phyloP scores from a whole-genome alignment of 176 grass and related monocot species.

The Aechmea fasciata region DNA sequence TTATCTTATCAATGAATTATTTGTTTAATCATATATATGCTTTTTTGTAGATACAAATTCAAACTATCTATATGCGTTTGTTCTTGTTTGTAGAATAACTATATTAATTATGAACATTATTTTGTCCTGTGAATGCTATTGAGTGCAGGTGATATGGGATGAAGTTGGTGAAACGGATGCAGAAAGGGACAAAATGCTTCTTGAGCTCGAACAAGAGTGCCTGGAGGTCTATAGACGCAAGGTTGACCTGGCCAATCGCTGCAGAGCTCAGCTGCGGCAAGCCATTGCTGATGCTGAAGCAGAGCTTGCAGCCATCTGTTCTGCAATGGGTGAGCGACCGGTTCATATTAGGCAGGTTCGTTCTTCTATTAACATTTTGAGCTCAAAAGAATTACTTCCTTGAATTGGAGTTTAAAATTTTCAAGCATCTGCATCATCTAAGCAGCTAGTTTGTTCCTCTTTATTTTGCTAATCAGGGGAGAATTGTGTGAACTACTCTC shows the following conservation, averaged over 20 bases:
- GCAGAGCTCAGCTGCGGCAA: slow-evolving; percentile 51
- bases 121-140: slow-evolving; percentile 1
- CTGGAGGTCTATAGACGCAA: slow-evolving; percentile 60
- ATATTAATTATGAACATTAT: not conserved
- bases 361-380: slow-evolving; percentile 4
- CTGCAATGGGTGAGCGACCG: slow-evolving; percentile 50
- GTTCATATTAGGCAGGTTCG: slow-evolving; percentile 50
- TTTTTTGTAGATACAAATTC: too few relatives aligned
- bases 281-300: slow-evolving; percentile 63
- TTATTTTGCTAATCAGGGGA: not conserved
- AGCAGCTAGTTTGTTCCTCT: not conserved
- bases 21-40: too few relatives aligned
- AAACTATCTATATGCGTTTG: too few relatives aligned
- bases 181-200: slow-evolving; percentile 48
- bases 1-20: too few relatives aligned
- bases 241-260: slow-evolving; percentile 52
- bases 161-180: slow-evolving; percentile 65
- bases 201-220: slow-evolving; percentile 70
- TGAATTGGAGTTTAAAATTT: not conserved
- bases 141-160: slow-evolving; percentile 63
- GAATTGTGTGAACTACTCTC: not conserved
- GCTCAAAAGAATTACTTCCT: not conserved
- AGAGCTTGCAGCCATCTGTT: slow-evolving; percentile 66
- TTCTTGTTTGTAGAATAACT: not conserved
- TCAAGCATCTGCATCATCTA: not conserved